Evolutionary conservation across 306 rosid genomes (phyloP).

Genomic region (Pyrus pyrifolia): DNA sequence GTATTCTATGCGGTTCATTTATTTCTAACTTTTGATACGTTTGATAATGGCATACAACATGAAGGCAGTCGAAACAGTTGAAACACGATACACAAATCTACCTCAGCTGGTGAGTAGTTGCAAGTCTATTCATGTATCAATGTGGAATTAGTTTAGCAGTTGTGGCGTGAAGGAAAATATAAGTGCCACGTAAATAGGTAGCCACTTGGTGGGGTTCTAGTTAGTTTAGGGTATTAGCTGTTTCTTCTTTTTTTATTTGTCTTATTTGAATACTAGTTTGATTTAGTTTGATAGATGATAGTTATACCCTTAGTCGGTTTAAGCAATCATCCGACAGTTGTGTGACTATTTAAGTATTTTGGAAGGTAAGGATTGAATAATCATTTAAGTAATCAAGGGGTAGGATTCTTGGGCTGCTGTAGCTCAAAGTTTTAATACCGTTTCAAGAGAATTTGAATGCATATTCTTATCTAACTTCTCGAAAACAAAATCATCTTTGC

Average conservation of each 20-base stretch:
- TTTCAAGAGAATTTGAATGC: not conserved
- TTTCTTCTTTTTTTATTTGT: not conserved
- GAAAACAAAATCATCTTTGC: too few relatives aligned
- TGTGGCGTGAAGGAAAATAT: not conserved
- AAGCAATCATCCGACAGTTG: not conserved
- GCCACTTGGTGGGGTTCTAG: not conserved
- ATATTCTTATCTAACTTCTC: too few relatives aligned
- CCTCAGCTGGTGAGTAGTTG: not conserved
- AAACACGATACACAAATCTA: not conserved
- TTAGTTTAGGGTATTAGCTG: not conserved
- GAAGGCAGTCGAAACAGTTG: not conserved
- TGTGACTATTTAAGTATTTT: not conserved
- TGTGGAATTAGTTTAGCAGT: not conserved
- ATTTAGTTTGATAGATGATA: too few relatives aligned
- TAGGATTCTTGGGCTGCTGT: not conserved
- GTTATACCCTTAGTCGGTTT: not conserved
- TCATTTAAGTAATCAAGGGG: not conserved
- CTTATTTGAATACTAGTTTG: not conserved
- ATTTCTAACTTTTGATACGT: not conserved
- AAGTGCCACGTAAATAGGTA: not conserved
- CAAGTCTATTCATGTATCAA: not conserved
- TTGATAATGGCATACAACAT: not conserved
- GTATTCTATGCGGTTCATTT: not conserved
- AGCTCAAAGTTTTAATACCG: not conserved
- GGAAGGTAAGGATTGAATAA: not conserved